These are phyloP conservation scores for Pittosporum tobira DNA, from an alignment of 129 eudicot genomes.

Conservation along the genomic window DNA sequence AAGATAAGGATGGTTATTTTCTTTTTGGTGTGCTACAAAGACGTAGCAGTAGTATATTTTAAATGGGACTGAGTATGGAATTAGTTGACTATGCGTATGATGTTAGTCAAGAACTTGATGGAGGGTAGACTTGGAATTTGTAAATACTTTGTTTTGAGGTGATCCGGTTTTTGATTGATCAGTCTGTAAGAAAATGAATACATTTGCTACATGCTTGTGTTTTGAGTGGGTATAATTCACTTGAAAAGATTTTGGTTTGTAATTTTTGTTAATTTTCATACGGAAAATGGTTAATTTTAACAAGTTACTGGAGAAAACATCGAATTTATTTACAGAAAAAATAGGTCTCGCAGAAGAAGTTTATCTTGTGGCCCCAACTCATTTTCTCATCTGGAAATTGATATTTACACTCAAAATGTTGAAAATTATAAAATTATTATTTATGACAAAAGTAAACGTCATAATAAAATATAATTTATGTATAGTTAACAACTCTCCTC, in stretches of 20 bases:
- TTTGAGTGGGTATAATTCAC: slow-evolving; percentile 2
- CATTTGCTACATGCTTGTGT: background rate
- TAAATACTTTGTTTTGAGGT: slow-evolving; percentile 16
- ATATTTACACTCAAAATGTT: too few relatives aligned
- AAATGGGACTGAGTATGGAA: background rate
- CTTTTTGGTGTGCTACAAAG: slow-evolving; percentile 2
- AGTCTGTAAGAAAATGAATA: slow-evolving; percentile 6
- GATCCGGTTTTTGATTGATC: slow-evolving; percentile 3
- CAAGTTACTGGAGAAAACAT: too few relatives aligned
- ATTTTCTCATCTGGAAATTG: too few relatives aligned
- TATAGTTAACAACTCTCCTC: too few relatives aligned
- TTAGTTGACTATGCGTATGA: background rate
- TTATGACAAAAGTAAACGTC: too few relatives aligned
- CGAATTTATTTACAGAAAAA: too few relatives aligned
- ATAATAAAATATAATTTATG: too few relatives aligned
- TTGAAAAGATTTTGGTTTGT: background rate
- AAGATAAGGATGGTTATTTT: slow-evolving; percentile 12
- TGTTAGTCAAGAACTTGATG: background rate
- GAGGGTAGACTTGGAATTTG: slow-evolving; percentile 8
- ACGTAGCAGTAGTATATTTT: slow-evolving; percentile 1
- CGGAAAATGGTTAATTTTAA: too few relatives aligned
- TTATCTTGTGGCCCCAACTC: too few relatives aligned
- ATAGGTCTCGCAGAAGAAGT: too few relatives aligned
- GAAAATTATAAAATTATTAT: too few relatives aligned
- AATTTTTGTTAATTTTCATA: too few relatives aligned